Percentiles rank a stretch among this genome's conserved stretches.
These are phyloP conservation scores for Neofusicoccum sp. DNA, from an alignment of 2,329 filamentous ascomycete genomes.

Conservation along the genomic window DNA sequence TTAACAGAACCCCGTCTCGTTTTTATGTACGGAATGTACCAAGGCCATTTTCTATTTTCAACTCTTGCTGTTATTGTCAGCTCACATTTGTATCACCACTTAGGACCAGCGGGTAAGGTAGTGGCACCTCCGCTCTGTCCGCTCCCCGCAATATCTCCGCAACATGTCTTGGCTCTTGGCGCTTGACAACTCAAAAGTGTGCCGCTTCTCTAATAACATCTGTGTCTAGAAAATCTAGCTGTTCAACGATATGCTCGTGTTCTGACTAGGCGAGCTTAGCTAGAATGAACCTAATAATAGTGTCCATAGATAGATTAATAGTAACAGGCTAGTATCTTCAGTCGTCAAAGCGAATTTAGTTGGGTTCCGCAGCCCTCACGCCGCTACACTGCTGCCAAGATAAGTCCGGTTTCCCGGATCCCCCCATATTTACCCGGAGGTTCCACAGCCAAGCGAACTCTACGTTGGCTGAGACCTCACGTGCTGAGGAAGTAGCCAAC, in stretches of 20 bases:
- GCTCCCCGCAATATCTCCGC: background rate
- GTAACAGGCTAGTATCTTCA: background rate
- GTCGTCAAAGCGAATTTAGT: background rate
- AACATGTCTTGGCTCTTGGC: conserved; percentile 7
- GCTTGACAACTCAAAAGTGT: background rate
- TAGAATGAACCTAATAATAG: background rate
- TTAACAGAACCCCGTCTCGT: no score
- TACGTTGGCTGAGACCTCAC: background rate
- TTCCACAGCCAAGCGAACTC: background rate
- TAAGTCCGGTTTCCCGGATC: background rate
- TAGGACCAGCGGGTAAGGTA: background rate
- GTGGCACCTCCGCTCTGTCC: conserved; percentile 8
- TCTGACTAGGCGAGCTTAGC: background rate
- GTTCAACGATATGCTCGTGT: background rate
- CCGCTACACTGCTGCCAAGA: background rate
- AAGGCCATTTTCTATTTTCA: background rate
- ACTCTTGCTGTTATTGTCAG: background rate
- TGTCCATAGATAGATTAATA: background rate
- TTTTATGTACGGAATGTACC: background rate
- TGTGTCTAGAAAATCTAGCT: background rate
- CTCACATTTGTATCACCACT: background rate
- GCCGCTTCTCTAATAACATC: background rate
- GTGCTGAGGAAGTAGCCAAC: background rate
- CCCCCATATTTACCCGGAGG: background rate
- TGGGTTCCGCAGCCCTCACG: no score